Evolutionary conservation across 305 asterid genomes (phyloP), one percentile per base, ranked within the genome.

Genomic region (Rubia tinctorum): DNA sequence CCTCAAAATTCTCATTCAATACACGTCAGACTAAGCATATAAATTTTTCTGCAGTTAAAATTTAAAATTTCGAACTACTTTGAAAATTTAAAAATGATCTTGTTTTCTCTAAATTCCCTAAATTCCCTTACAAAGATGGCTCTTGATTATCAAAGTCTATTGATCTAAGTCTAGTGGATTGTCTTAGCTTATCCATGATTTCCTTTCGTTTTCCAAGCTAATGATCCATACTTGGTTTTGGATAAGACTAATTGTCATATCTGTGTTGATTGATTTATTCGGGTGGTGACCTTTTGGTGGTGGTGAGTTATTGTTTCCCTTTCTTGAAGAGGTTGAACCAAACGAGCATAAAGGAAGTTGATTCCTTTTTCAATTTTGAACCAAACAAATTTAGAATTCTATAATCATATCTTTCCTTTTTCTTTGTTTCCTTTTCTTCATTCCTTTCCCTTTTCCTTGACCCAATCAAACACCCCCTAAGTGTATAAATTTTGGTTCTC

Each of bases 81-180:
- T 59, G 49, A 9, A 23, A 69, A 69, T 20, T 37, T 22, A 30
- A 11, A 20, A 55, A 13, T 47, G 45, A 18, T 53, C 7, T 25
- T 1, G 39, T 70, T 13, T 53, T 27, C 39, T 42, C 37, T 55
- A 8, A 70, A 51, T 25, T 25, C 25, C 18, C 43, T 40, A 30
- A 17, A 69, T 51, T 51, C 8, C 12, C n/a, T 55, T 55, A 2
- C 17, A 8, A 17, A 37, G 23, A 17, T 20, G 20, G 49, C 8
- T 34, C 42, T 56, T 58, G 66, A 20, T 71, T 71, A 53, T 8
- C 27, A 55, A 67, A 55, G 34, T 68, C 30, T 11, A 66, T 27
- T 66, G 58, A 30, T 18, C 8, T 62, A 27, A 27, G 34, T 23
- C 11, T 37, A 40, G 22, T 42, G 27, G 18, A 11, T 40, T 59